These are phyloP conservation scores for Barbarea vulgaris DNA, from an alignment of 345 rosid genomes.

Conservation along the genomic window DNA sequence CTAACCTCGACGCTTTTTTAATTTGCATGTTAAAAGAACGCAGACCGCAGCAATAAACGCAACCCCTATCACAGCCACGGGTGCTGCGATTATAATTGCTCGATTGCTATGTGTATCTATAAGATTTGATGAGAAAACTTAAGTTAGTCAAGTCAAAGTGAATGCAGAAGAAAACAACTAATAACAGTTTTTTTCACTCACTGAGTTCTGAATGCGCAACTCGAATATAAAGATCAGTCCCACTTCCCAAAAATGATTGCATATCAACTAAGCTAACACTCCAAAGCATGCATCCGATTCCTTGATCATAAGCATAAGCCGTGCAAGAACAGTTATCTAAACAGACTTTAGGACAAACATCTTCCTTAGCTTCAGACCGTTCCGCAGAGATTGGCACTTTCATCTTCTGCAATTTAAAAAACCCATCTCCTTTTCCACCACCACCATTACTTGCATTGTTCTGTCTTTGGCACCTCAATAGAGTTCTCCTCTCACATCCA, in stretches of 20 bases:
- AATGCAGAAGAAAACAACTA: background rate
- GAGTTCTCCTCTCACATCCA: slow-evolving; percentile 52
- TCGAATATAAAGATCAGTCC: slow-evolving; percentile 51
- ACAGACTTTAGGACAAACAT: slow-evolving; percentile 46
- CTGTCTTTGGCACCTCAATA: slow-evolving; percentile 40
- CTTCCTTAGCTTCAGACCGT: slow-evolving; percentile 15
- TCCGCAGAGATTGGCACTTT: slow-evolving; percentile 50
- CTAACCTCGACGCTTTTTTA: slow-evolving; percentile 33
- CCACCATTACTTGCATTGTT: slow-evolving; percentile 24
- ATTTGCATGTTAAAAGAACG: slow-evolving; percentile 31
- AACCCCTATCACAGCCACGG: background rate
- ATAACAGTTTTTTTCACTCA: slow-evolving; percentile 3
- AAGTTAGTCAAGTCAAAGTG: background rate
- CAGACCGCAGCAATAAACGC: slow-evolving; percentile 1
- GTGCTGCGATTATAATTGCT: slow-evolving; percentile 21
- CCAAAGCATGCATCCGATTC: slow-evolving; percentile 58
- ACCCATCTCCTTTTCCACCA: slow-evolving; percentile 45
- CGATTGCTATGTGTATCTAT: slow-evolving; percentile 23
- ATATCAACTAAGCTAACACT: slow-evolving; percentile 44
- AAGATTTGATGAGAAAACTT: background rate
- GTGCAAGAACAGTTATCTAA: slow-evolving; percentile 53
- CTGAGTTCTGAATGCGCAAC: slow-evolving; percentile 49
- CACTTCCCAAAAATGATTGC: slow-evolving; percentile 38
- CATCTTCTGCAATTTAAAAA: slow-evolving; percentile 43
- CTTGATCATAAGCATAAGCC: slow-evolving; percentile 51